These are phyloP conservation scores for Penicillium corylophilum DNA, from an alignment of 2,329 filamentous ascomycete genomes.

Conservation along the genomic window DNA sequence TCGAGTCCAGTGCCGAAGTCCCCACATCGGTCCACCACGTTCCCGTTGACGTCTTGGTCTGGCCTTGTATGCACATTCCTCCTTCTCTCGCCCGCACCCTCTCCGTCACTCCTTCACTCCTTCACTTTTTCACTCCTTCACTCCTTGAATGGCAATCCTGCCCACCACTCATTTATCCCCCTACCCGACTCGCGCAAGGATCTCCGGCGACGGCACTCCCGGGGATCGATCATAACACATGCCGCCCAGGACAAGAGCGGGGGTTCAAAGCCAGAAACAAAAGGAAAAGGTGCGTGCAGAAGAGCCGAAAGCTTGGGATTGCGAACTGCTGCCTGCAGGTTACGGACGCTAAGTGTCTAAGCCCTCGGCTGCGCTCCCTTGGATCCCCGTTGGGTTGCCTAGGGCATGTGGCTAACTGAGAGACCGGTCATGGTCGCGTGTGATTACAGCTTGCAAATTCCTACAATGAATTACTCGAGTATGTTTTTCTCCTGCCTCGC, in stretches of 20 bases:
- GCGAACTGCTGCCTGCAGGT: background rate
- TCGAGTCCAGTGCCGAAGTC: slow-evolving; percentile 16
- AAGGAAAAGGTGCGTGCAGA: slow-evolving; percentile 54
- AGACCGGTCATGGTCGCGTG: slow-evolving; percentile 5
- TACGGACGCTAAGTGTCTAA: background rate
- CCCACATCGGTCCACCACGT: slow-evolving; percentile 21
- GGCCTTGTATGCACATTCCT: slow-evolving; percentile 11
- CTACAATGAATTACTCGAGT: slow-evolving; percentile 95
- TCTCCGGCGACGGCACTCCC: slow-evolving; percentile 24
- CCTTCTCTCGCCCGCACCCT: slow-evolving; percentile 4
- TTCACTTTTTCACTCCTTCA: too few relatives aligned
- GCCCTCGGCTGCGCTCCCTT: slow-evolving; percentile 1
- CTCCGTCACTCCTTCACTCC: background rate
- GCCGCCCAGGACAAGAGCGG: slow-evolving; percentile 47
- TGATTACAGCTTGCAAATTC: slow-evolving; percentile 80
- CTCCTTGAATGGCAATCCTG: slow-evolving; percentile 23
- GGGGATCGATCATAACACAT: slow-evolving; percentile 40
- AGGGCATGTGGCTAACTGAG: slow-evolving; percentile 13
- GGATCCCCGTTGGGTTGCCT: background rate
- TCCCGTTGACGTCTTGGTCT: slow-evolving; percentile 23
- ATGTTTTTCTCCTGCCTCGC: slow-evolving; percentile 43
- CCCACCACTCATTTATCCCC: slow-evolving; percentile 10
- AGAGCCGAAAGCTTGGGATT: background rate
- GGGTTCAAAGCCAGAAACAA: slow-evolving; percentile 59
- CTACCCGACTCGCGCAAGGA: slow-evolving; percentile 20